These are phyloP conservation scores for Blastobotrys raffinosifermentans DNA, from an alignment of 1,139 yeast genomes.

Conservation along the genomic window DNA sequence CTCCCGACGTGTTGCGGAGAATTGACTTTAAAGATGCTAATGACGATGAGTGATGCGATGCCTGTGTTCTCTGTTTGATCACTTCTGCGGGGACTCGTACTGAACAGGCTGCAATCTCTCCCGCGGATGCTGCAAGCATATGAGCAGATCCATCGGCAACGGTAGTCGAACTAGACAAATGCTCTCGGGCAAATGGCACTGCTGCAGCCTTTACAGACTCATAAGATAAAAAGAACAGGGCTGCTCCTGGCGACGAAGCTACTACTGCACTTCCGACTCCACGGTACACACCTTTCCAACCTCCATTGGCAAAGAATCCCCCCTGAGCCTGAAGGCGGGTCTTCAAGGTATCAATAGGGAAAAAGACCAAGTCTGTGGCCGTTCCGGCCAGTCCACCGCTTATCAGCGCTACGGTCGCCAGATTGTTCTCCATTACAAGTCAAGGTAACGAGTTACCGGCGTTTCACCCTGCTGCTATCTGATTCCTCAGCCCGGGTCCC, in stretches of 20 bases:
- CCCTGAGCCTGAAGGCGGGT: slow-evolving; percentile 93
- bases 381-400: slow-evolving; percentile 98
- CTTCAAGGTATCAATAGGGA: slow-evolving; percentile 93
- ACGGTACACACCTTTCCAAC: slow-evolving; percentile 81
- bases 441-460: too few species aligned
- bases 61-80: slow-evolving; percentile 90
- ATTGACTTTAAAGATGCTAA: slow-evolving; percentile 60
- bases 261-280: slow-evolving; percentile 92
- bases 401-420: slow-evolving; percentile 10
- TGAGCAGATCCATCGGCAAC: slow-evolving; percentile 48
- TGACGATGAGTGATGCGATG: slow-evolving; percentile 55
- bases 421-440: slow-evolving; percentile 8
- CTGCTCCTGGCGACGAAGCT: slow-evolving; percentile 91
- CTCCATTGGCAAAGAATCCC: slow-evolving; percentile 89
- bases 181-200: slow-evolving; percentile 36
- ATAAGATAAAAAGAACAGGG: slow-evolving; percentile 83
- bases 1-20: slow-evolving; percentile 58
- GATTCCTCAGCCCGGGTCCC: too few species aligned
- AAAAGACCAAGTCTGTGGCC: slow-evolving; percentile 86
- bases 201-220: slow-evolving; percentile 63
- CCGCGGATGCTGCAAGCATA: slow-evolving; percentile 82
- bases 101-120: slow-evolving; percentile 88
- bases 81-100: slow-evolving; percentile 97
- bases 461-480: too few species aligned
- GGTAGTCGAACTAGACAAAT: slow-evolving; percentile 23